phyloP scores from a whole-genome alignment of 129 eudicot genomes.

The Centaurea solstitialis region DNA sequence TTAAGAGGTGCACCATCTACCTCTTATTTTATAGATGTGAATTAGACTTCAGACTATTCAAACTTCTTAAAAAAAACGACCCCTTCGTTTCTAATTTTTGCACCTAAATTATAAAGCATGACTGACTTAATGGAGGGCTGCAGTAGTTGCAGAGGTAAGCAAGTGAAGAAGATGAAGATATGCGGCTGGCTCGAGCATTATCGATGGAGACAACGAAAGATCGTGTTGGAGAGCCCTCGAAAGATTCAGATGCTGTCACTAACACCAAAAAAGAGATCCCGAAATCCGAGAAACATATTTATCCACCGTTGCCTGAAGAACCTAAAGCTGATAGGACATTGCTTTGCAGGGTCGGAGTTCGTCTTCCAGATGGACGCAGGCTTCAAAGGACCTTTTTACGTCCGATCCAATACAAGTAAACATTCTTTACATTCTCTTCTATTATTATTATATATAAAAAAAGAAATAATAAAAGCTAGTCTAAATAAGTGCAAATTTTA shows the following conservation, averaged over 20 bases:
- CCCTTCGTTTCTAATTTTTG: background rate
- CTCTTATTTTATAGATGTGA: too few relatives aligned
- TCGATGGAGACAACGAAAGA: slow-evolving; percentile 59
- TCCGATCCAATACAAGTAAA: slow-evolving; percentile 73
- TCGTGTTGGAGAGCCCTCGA: slow-evolving; percentile 25
- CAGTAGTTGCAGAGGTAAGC: slow-evolving; percentile 48
- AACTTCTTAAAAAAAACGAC: too few relatives aligned
- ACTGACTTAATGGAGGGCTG: background rate
- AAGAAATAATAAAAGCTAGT: background rate
- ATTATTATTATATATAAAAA: background rate
- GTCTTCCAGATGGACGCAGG: slow-evolving; percentile 96
- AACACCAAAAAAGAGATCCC: slow-evolving; percentile 33
- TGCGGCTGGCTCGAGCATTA: slow-evolving; percentile 60
- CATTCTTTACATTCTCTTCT: background rate
- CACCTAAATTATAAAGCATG: background rate
- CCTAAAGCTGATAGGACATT: slow-evolving; percentile 69
- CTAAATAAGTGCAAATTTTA: background rate
- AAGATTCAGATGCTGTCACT: slow-evolving; percentile 31
- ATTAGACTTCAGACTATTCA: too few relatives aligned
- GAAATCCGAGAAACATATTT: slow-evolving; percentile 42
- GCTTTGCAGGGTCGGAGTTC: slow-evolving; percentile 84
- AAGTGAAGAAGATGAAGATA: slow-evolving; percentile 70
- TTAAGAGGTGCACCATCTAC: too few relatives aligned
- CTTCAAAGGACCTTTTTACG: slow-evolving; percentile 84
- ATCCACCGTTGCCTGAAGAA: slow-evolving; percentile 90